A percentile compares a stretch with the other conserved stretches of the same genome.
These are phyloP conservation scores for Raddia guianensis DNA, from an alignment of 176 grass and related monocot species.

Conservation along the genomic window DNA sequence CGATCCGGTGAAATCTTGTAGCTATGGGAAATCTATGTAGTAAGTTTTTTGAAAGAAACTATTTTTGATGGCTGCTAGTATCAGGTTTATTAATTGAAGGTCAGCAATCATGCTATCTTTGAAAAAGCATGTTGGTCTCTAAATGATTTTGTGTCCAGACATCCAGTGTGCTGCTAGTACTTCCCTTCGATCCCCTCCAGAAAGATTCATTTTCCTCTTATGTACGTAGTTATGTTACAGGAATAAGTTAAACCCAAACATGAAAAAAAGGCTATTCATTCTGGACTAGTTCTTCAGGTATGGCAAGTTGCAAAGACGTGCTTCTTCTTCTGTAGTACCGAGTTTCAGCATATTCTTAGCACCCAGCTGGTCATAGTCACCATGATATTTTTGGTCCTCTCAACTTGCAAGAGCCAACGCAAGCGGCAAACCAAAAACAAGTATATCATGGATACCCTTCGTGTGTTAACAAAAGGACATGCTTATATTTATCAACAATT, in stretches of 20 bases:
- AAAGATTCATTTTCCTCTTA: background rate
- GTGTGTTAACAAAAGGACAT: conserved; percentile 30
- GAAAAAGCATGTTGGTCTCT: conserved; percentile 1
- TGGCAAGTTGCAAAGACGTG: background rate
- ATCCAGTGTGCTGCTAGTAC: background rate
- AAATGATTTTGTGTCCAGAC: background rate
- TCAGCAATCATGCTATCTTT: background rate
- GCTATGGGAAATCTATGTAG: no score
- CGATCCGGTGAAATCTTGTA: no score
- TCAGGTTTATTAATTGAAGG: background rate
- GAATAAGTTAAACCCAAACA: background rate
- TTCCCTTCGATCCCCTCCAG: background rate
- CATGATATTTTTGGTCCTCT: background rate
- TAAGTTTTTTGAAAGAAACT: background rate
- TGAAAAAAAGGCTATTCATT: background rate
- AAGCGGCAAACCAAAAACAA: background rate
- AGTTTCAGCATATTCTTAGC: conserved; percentile 21
- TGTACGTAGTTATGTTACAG: background rate
- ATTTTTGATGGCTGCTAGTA: background rate
- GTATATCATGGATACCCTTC: conserved; percentile 3
- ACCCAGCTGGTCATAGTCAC: background rate
- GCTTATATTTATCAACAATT: conserved; percentile 29
- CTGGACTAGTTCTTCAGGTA: background rate
- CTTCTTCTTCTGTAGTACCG: background rate
- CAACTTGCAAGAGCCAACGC: background rate